A percentile compares a stretch with the other conserved stretches of the same genome.
These are phyloP conservation scores for Tuctoria greenei DNA, from an alignment of 176 grass and related monocot genomes.

Conservation along the genomic window DNA sequence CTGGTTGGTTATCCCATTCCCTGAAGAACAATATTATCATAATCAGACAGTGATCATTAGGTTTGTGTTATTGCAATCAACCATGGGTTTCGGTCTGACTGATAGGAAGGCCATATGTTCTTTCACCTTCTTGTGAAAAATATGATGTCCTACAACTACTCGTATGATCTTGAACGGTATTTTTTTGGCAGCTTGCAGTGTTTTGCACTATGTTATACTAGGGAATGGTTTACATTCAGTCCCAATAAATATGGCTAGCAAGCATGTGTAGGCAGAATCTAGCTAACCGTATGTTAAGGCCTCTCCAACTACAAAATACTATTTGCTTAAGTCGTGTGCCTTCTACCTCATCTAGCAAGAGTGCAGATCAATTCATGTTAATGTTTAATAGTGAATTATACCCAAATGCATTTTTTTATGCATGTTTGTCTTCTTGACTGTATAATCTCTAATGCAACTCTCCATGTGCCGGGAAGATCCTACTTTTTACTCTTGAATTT, in stretches of 20 bases:
- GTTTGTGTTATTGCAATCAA: background rate
- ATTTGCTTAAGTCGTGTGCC: background rate
- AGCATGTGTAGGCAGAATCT: background rate
- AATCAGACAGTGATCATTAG: no score
- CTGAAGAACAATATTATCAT: background rate
- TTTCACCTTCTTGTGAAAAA: background rate
- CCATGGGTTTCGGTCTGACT: background rate
- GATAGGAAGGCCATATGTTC: background rate
- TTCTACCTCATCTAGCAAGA: background rate
- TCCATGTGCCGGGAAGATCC: background rate
- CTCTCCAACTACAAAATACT: no score
- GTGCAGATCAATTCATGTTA: no score
- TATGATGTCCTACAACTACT: background rate
- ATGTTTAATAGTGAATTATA: no score
- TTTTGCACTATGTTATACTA: background rate
- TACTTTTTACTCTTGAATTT: background rate
- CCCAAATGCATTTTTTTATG: no score
- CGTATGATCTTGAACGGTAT: background rate
- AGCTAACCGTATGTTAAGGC: background rate
- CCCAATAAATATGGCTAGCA: background rate
- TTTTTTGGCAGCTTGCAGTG: background rate
- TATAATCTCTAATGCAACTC: background rate
- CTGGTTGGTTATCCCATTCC: background rate
- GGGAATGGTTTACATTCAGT: background rate
- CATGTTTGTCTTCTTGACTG: background rate